These are phyloP conservation scores for Penicillium atrosanguineum DNA, from an alignment of 495 filamentous ascomycete species.

Conservation along the genomic window DNA sequence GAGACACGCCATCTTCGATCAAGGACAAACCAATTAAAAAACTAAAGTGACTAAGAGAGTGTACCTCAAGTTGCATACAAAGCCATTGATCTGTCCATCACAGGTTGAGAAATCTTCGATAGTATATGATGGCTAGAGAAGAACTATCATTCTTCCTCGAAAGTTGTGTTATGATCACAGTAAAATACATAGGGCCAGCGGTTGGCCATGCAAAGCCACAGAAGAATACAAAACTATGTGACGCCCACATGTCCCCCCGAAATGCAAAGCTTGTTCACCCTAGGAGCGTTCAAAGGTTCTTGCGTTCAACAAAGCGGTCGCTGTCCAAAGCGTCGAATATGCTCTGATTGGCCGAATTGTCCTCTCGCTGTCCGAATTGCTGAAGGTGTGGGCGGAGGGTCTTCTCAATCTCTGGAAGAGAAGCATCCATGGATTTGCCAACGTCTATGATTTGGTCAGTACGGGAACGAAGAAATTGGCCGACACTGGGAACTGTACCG, in stretches of 20 bases:
- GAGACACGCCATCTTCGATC: not conserved
- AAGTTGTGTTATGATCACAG: constrained; percentile 13
- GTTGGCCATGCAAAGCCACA: constrained; percentile 5
- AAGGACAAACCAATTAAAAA: not conserved
- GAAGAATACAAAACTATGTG: constrained; percentile 20
- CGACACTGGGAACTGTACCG: constrained; percentile 38
- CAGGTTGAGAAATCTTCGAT: not conserved
- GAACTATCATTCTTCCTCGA: constrained; percentile 6
- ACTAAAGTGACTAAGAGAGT: too few species aligned
- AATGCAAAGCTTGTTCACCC: constrained; percentile 14
- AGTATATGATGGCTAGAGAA: not conserved
- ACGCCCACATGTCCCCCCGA: constrained; percentile 19
- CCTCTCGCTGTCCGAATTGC: constrained; percentile 59
- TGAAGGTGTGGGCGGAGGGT: constrained; percentile 60
- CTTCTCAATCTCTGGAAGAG: constrained; percentile 55
- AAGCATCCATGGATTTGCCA: constrained; percentile 62
- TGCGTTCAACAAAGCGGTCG: constrained; percentile 31
- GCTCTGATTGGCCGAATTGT: constrained; percentile 18
- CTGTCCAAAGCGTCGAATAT: constrained; percentile 32
- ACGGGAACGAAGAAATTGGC: not conserved
- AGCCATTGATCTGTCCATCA: not conserved
- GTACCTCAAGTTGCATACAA: too few species aligned
- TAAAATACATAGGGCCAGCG: constrained; percentile 22
- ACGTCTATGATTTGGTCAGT: constrained; percentile 48
- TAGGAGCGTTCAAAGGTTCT: constrained; percentile 23